These are phyloP conservation scores for Handroanthus guayacan DNA, from an alignment of 257 asterid genomes.

Conservation along the genomic window DNA sequence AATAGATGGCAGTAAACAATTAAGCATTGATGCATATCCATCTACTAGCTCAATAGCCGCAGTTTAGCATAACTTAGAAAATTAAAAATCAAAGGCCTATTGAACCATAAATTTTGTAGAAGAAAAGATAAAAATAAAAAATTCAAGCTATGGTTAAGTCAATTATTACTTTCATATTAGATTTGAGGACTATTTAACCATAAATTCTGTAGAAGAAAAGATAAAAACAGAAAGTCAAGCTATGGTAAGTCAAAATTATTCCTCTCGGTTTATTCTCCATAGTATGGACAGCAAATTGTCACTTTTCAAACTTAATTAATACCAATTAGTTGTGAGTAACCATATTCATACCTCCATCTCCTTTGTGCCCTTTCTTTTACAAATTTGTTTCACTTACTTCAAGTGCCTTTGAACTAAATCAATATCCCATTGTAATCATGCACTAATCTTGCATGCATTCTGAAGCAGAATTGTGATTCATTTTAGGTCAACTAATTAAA, in stretches of 20 bases:
- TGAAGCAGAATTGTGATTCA: background rate
- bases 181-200: too few relatives aligned
- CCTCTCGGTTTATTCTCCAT: background rate
- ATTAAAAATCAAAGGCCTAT: background rate
- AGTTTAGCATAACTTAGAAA: background rate
- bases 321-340: too few relatives aligned
- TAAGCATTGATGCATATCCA: background rate
- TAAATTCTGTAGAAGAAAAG: background rate
- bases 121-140: conserved; percentile 2
- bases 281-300: too few relatives aligned
- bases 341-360: too few relatives aligned
- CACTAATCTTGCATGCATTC: background rate
- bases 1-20: conserved; percentile 26
- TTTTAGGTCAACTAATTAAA: background rate
- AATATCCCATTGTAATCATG: background rate
- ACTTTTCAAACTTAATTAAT: too few relatives aligned
- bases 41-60: background rate
- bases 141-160: too few relatives aligned
- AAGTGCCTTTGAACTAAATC: background rate
- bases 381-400: too few relatives aligned
- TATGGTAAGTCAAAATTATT: background rate
- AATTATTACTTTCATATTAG: too few relatives aligned
- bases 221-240: background rate
- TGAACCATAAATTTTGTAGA: background rate
- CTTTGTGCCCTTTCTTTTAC: too few relatives aligned